A percentile compares a stretch with the other conserved stretches of the same genome.
phyloP scores from a whole-genome alignment of 2,329 filamentous ascomycete species.

The Cladosporium oxysporum region DNA sequence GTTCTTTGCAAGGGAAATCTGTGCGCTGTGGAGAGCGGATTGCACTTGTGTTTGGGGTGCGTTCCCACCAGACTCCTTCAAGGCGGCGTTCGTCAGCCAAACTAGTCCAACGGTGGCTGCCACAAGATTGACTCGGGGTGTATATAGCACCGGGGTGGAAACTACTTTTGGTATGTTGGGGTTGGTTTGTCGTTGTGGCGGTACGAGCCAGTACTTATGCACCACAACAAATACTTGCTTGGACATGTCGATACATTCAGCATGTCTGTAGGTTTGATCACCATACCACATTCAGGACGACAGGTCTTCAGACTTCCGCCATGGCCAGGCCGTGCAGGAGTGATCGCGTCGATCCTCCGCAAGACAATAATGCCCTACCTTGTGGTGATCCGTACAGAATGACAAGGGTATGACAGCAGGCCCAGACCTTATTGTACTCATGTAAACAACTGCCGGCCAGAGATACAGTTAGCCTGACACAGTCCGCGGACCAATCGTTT shows the following conservation, averaged over 20 bases:
- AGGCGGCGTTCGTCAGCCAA: not conserved
- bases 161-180: not conserved
- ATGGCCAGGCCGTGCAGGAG: not conserved
- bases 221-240: not conserved
- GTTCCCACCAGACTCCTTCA: constrained; percentile 4
- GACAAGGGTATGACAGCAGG: not conserved
- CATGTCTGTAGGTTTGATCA: not conserved
- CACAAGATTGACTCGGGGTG: constrained; percentile 4
- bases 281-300: not conserved
- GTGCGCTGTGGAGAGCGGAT: not conserved
- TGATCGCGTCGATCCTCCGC: constrained; percentile 2
- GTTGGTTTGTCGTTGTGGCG: not conserved
- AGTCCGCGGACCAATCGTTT: not conserved
- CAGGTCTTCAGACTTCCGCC: not conserved
- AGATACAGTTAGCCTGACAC: not conserved
- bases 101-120: constrained; percentile 4
- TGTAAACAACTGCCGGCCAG: not conserved
- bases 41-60: constrained; percentile 8
- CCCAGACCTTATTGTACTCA: not conserved
- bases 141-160: not conserved
- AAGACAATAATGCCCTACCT: not conserved
- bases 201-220: not conserved
- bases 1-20: not conserved
- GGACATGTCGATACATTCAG: not conserved
- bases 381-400: not conserved